phyloP scores from a whole-genome alignment of 2,329 filamentous ascomycete genomes.

The Chrysoporthe austroafricana region DNA sequence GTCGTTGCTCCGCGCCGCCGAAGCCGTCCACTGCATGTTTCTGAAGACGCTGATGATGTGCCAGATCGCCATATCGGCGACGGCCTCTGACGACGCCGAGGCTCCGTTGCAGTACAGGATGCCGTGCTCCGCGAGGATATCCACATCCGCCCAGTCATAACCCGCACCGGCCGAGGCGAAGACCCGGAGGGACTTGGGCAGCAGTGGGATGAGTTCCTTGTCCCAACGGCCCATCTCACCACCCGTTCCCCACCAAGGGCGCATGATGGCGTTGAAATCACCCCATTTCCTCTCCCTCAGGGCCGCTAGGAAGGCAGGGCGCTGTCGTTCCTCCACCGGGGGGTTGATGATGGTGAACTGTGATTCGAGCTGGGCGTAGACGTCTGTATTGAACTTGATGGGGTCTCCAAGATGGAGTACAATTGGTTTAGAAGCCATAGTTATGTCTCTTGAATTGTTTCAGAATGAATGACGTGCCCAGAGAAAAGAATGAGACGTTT shows the following conservation, averaged over 20 bases:
- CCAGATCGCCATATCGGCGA: conserved; percentile 64
- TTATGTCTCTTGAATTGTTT: neutral
- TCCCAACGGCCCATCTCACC: conserved; percentile 70
- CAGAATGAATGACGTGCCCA: too few species aligned
- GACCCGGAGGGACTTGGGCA: conserved; percentile 59
- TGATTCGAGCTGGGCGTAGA: conserved; percentile 38
- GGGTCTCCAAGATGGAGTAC: conserved; percentile 41
- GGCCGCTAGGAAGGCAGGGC: conserved; percentile 42
- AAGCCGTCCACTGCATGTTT: conserved; percentile 57
- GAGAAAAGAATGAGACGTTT: neutral
- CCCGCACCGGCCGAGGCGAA: conserved; percentile 68
- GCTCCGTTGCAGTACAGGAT: conserved; percentile 68
- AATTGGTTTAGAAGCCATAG: conserved; percentile 30
- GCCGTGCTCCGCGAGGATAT: conserved; percentile 37
- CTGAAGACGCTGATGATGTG: conserved; percentile 63
- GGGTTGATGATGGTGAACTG: conserved; percentile 42
- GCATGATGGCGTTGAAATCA: conserved; percentile 50
- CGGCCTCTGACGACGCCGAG: conserved; percentile 62
- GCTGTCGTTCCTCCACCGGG: conserved; percentile 42
- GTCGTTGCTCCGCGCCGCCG: conserved; percentile 52
- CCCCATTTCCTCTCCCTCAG: conserved; percentile 46
- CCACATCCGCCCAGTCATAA: conserved; percentile 67
- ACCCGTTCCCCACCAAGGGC: conserved; percentile 67
- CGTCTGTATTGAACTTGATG: conserved; percentile 37
- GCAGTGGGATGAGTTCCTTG: conserved; percentile 56